Base-by-base conservation (phyloP, 345 rosid species). In the Jatropha curcas region DNA sequence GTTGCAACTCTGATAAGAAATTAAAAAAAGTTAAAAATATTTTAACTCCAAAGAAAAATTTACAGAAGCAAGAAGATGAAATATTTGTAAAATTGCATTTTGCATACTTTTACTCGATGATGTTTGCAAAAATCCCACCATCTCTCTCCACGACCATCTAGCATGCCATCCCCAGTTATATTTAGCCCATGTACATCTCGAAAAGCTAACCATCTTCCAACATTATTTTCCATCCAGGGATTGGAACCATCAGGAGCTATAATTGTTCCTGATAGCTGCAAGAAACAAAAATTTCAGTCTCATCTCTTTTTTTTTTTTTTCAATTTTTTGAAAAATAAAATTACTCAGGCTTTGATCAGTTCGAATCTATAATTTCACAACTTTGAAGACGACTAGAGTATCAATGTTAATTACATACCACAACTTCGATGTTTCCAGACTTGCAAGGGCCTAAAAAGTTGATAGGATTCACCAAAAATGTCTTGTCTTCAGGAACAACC, bases 111-210 rank as follows among this genome's bases (percentile, higher is more conserved):
- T 30, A 67, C 43, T 8, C 83, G 74, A 79, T 79, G 75, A 58
- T 81, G 34, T 64, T 79, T 70, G 62, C 86, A 82, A 2, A 84
- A 82, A 22, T 76, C 69, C 88, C 88, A 82, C 86, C 88, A 83
- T 9, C 71, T 67, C 10, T 65, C 41, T 28, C 86, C 81, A 9
- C 76, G 76, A 2, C 88, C 86, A 31, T 82, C 62, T 22, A 84
- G 59, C 2, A 52, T 25, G 11, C 82, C 81, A 7, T 19, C 16
- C 1, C 86, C 86, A 1, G 46, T 39, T 28, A 80, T 52, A 16
- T 22, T 61, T 25, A 80, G 80, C 50, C 75, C 75, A 1, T 67
- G 59, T n/a, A 80, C 73, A 8, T 45, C 7, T 13, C 14, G 2
- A 73, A 82, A 80, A 2, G 30, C 19, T 1, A 81, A 51, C 86